Evolutionary conservation across 1,284 basidiomycete species (phyloP), one percentile per base, ranked within the genome.

Genomic region (Nidula niveotomentosa): DNA sequence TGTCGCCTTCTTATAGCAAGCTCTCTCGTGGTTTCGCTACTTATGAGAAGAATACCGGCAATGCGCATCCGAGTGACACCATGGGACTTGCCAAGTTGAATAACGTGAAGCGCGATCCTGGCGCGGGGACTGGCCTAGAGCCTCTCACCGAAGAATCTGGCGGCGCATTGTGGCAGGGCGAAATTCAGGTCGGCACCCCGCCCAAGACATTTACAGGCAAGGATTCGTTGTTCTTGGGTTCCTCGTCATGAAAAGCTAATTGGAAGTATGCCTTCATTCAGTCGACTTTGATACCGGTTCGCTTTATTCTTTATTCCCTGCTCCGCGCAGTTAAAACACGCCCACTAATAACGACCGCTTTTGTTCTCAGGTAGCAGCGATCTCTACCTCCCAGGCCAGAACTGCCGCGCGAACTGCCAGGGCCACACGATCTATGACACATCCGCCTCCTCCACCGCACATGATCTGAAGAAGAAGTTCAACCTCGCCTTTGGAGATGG

Each of bases 401-500:
- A 59, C 34, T 83, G 79, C 57, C 48, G 56, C 13, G 15, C 36
- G 0, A 60, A 53, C 44, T 68, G 66, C 39, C 53, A 59, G 45
- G 62, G 60, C 17, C 65, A 65, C 48, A 49, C 53, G 4, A 23
- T 55, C 45, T 74, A 75, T 63, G 61, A 74, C 49, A 66, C 75
- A 0, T 48, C 54, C 48, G 54, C 59, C 8, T 78, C 76, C 35
- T 72, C 72, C 0, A 73, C 76, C 1, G 64, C 75, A 6, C 49
- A 58, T 13, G 60, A 71, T 53, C 33, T 72, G 52, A 43, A 53
- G 1, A 61, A 65, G 17, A 60, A 57, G 0, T 86, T 86, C 68
- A 53, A 45, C 4, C 76, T 85, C 55, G n/a, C 61, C 2, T 89
- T 82, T 64, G 83, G 78, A 10, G 83, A 85, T 62, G 80, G 81